Conservation (phyloP, 345 rosid genomes). For the Acer yangbiense region DNA sequence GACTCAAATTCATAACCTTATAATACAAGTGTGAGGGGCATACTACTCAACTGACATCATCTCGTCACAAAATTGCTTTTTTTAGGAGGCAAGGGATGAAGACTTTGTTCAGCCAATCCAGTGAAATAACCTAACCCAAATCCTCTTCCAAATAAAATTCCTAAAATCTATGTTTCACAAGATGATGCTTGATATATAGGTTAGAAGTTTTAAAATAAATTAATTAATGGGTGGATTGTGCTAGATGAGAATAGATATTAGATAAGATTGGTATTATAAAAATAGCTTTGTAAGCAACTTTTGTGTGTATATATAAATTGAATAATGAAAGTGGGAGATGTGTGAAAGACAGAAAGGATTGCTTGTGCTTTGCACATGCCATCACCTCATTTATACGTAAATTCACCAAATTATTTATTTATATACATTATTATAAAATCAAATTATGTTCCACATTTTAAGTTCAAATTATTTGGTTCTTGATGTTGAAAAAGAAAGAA, state of each 20-base stretch:
- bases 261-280: constrained; percentile 14
- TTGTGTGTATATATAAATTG: neutral
- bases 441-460: neutral
- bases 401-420: constrained; percentile 1
- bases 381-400: neutral
- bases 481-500: neutral
- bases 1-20: no score
- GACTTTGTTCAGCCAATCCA: neutral
- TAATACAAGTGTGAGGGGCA: no score
- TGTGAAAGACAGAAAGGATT: constrained; percentile 38
- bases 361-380: constrained; percentile 22
- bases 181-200: neutral
- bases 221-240: neutral
- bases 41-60: no score
- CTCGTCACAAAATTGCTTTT: no score
- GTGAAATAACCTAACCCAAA: neutral
- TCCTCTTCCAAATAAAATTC: neutral
- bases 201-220: neutral
- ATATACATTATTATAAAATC: neutral
- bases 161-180: neutral
- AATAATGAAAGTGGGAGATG: constrained; percentile 18
- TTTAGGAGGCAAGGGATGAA: constrained; percentile 17
- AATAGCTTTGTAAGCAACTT: constrained; percentile 1
- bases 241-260: neutral
- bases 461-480: neutral